These are phyloP conservation scores for Linnemannia hyalina DNA, from an alignment of 192 early-diverging fungal species.

Conservation along the genomic window DNA sequence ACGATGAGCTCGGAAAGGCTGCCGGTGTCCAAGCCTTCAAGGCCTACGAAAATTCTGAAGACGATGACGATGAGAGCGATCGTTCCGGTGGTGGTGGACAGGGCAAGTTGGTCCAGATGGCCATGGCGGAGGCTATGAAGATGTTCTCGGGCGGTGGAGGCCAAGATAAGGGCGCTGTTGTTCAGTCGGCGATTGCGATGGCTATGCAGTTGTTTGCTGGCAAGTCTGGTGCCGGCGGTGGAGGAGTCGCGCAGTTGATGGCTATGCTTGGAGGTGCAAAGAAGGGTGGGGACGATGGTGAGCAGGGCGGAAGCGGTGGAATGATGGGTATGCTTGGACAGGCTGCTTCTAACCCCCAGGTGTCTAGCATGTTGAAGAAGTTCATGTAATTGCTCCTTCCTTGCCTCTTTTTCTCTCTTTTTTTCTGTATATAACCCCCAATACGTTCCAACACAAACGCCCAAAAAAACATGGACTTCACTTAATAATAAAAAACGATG, in stretches of 20 bases:
- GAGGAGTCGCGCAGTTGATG: slow-evolving; percentile 16
- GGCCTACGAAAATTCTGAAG: neutral
- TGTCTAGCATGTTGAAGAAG: neutral
- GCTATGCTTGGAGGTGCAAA: slow-evolving; percentile 3
- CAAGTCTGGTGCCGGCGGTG: slow-evolving; percentile 25
- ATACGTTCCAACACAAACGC: no score
- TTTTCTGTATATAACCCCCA: no score
- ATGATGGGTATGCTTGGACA: slow-evolving; percentile 16
- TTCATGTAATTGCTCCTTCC: neutral
- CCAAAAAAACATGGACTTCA: no score
- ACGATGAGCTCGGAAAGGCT: slow-evolving; percentile 51
- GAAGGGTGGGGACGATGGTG: slow-evolving; percentile 1
- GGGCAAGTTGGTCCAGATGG: slow-evolving; percentile 45
- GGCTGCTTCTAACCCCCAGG: slow-evolving; percentile 24
- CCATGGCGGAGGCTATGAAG: slow-evolving; percentile 49
- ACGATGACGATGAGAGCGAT: neutral
- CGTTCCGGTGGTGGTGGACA: slow-evolving; percentile 14
- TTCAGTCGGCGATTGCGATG: slow-evolving; percentile 41
- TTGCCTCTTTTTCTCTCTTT: no score
- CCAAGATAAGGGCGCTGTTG: slow-evolving; percentile 22
- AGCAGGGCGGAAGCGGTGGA: neutral
- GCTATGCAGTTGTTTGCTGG: slow-evolving; percentile 46
- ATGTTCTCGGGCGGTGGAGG: slow-evolving; percentile 40
- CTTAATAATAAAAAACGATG: no score
- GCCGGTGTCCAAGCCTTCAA: slow-evolving; percentile 47